Evolutionary conservation across 495 filamentous ascomycete species (phyloP).

Genomic region (Penicillium antarcticum): DNA sequence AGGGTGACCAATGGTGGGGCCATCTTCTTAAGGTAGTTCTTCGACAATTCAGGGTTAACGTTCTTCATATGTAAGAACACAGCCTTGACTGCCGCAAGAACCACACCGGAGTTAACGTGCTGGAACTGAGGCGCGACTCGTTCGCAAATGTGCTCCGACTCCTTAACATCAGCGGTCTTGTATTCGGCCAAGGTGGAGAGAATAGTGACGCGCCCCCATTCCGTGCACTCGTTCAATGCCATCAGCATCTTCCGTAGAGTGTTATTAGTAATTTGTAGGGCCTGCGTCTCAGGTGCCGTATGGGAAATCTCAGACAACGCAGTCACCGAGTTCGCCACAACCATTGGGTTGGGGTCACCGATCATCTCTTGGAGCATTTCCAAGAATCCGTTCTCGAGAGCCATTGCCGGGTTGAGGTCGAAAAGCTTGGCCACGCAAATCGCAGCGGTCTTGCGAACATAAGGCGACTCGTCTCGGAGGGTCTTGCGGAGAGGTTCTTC

Average conservation of each 20-base stretch:
- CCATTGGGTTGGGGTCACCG: slow-evolving; percentile 97
- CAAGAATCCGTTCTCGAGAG: slow-evolving; percentile 94
- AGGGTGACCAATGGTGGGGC: slow-evolving; percentile 93
- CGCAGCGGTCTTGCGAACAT: slow-evolving; percentile 96
- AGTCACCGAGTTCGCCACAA: slow-evolving; percentile 94
- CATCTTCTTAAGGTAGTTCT: slow-evolving; percentile 95
- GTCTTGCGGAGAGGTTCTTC: slow-evolving; percentile 97
- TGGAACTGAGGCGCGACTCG: slow-evolving; percentile 95
- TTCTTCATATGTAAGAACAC: slow-evolving; percentile 96
- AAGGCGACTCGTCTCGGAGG: slow-evolving; percentile 92
- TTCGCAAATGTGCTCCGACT: slow-evolving; percentile 98
- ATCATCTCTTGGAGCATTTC: slow-evolving; percentile 96
- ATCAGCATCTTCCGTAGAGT: slow-evolving; percentile 92
- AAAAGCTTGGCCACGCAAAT: slow-evolving; percentile 98
- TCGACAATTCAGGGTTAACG: slow-evolving; percentile 70
- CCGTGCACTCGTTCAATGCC: slow-evolving; percentile 97
- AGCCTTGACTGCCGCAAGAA: slow-evolving; percentile 93
- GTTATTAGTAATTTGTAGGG: slow-evolving; percentile 73
- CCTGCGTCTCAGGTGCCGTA: slow-evolving; percentile 83
- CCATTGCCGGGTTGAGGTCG: slow-evolving; percentile 86
- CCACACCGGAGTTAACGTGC: slow-evolving; percentile 96
- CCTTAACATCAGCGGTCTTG: slow-evolving; percentile 79
- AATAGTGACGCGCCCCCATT: slow-evolving; percentile 98
- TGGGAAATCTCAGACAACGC: slow-evolving; percentile 90
- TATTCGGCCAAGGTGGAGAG: slow-evolving; percentile 88